Evolutionary conservation across 2,329 filamentous ascomycete species (phyloP), one percentile per base, ranked within the genome.

Genomic region (Xylaria sp.): DNA sequence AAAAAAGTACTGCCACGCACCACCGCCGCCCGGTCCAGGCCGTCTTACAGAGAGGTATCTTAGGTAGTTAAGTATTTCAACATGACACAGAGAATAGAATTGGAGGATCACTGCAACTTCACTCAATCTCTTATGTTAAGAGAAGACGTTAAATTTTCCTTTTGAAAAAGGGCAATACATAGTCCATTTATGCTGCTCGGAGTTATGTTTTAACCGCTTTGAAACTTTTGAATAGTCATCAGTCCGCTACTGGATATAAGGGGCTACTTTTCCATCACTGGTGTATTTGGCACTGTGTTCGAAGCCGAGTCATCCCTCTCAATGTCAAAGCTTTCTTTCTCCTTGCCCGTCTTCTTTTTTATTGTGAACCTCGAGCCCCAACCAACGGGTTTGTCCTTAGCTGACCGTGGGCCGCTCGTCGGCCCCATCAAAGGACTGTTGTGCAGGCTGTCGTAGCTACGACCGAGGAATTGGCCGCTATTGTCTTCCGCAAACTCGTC

Each of bases 351-450:
- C 78, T 87, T 88, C 81, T 88, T 89, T 79, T 87, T 88, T 76
- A 87, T 87, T 51, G 86, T 84, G 76, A 88, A 88, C 72, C 86
- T 83, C 40, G 75, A 77, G 48, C 77, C 77, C 84, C 86, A 87
- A 50, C 81, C 81, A 12, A 81, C 82, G 66, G 86, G 84, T 74
- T 87, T 83, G 61, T 84, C 77, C 69, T 80, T 79, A 21, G 74
- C 69, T 59, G 78, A 73, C 64, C 78, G 78, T 53, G 65, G 80
- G 60, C 85, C 84, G 71, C 83, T 84, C 32, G 82, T 81, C 27
- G 86, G 82, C 1, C 87, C 86, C n/a, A 89, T 77, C 9, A 84
- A 85, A 1, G 88, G 85, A 74, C 85, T 89, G 75, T 84, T 87
- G 2, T 84, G 82, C 66, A 86, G 81, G 71, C 87, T 89, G 29